Evolutionary conservation across 176 grass and related monocot genomes (phyloP).

Genomic region (Eragrostis nindensis): DNA sequence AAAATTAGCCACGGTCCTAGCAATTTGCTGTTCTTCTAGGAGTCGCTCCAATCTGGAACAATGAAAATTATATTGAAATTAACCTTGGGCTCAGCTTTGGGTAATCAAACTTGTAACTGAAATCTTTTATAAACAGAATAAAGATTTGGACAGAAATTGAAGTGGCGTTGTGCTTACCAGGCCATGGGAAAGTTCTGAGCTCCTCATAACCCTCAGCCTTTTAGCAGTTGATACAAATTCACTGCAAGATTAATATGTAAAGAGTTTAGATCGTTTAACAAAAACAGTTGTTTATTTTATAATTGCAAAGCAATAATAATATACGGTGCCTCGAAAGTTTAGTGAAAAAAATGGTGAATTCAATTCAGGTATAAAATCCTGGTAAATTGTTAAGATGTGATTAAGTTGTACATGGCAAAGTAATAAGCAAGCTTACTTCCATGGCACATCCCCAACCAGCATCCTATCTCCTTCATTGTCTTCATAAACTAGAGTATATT

Average conservation of each 20-base stretch:
- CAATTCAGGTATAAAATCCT: slow-evolving; percentile 9
- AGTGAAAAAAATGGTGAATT: slow-evolving; percentile 2
- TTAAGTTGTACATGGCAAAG: slow-evolving; percentile 23
- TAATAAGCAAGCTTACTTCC: slow-evolving; percentile 73
- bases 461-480: slow-evolving; percentile 85
- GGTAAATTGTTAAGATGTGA: neutral
- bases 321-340: neutral
- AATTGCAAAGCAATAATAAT: neutral
- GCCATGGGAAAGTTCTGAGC: slow-evolving; percentile 67
- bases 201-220: slow-evolving; percentile 91
- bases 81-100: slow-evolving; percentile 9
- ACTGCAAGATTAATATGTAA: slow-evolving; percentile 53
- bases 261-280: slow-evolving; percentile 26
- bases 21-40: slow-evolving; percentile 32
- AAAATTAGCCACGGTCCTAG: slow-evolving; percentile 27
- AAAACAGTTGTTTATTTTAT: neutral
- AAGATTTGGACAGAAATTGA: slow-evolving; percentile 31
- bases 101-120: slow-evolving; percentile 30
- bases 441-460: slow-evolving; percentile 83
- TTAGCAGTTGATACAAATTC: slow-evolving; percentile 77
- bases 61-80: neutral
- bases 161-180: slow-evolving; percentile 44
- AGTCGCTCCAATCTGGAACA: slow-evolving; percentile 45
- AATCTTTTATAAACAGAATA: neutral
- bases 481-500: slow-evolving; percentile 94